Percentiles rank a stretch among this genome's conserved stretches.
Conservation (phyloP, 2,329 filamentous ascomycete genomes). For the Tolypocladium nubicola region DNA sequence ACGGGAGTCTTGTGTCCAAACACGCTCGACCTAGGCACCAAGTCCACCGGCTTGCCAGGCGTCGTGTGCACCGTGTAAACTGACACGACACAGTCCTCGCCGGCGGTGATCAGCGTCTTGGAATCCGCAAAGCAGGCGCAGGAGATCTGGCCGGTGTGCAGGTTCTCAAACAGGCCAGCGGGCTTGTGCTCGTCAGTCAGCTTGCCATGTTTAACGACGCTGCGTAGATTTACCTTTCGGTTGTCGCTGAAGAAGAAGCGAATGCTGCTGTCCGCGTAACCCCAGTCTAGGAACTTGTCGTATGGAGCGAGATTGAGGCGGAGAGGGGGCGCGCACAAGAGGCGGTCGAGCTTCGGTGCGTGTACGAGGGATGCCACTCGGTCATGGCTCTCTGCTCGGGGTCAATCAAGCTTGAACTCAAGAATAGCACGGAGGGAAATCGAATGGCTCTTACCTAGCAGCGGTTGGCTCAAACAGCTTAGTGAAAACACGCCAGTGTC, state of each 20-base stretch:
- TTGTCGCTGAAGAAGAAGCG: slow-evolving; percentile 83
- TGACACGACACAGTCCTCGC: slow-evolving; percentile 83
- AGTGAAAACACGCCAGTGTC: slow-evolving; percentile 71
- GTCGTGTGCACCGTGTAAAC: slow-evolving; percentile 64
- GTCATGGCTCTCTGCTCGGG: slow-evolving; percentile 52
- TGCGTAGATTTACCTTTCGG: slow-evolving; percentile 45
- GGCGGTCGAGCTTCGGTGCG: slow-evolving; percentile 66
- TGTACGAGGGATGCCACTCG: slow-evolving; percentile 71
- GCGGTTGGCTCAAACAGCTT: slow-evolving; percentile 65
- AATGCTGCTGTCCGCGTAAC: slow-evolving; percentile 84
- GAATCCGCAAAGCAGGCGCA: slow-evolving; percentile 79
- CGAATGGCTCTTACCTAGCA: slow-evolving; percentile 44
- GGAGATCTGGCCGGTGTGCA: slow-evolving; percentile 85
- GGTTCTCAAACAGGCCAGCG: slow-evolving; percentile 83
- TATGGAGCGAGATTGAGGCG: slow-evolving; percentile 83
- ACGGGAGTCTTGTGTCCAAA: slow-evolving; percentile 87
- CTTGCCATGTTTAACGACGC: slow-evolving; percentile 1
- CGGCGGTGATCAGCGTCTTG: slow-evolving; percentile 81
- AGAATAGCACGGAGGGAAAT: too few relatives aligned
- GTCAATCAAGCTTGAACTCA: not conserved
- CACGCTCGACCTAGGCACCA: slow-evolving; percentile 67
- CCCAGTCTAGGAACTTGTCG: slow-evolving; percentile 93
- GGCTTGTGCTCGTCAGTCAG: slow-evolving; percentile 30
- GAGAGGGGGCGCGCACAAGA: slow-evolving; percentile 76
- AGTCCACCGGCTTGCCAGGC: slow-evolving; percentile 60